phyloP scores from a whole-genome alignment of 2,329 filamentous ascomycete species.

The Sporothrix brunneoviolacea region DNA sequence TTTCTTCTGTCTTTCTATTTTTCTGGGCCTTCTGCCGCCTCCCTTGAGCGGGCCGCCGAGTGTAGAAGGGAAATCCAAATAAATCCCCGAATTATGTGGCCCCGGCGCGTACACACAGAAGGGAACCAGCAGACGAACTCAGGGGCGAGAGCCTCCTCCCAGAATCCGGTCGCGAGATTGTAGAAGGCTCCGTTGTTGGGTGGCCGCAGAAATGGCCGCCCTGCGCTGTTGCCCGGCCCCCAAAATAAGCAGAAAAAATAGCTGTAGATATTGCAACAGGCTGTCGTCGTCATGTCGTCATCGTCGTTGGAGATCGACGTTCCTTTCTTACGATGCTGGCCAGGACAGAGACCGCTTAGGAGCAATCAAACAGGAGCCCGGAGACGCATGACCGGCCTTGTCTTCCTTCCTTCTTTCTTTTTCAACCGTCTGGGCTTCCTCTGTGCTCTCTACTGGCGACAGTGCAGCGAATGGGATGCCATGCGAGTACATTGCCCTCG shows the following conservation, averaged over 20 bases:
- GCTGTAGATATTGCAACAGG: not conserved
- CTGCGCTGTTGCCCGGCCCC: not conserved
- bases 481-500: not conserved
- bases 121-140: not conserved
- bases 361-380: no score
- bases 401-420: no score
- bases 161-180: conserved; percentile 3
- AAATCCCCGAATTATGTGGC: not conserved
- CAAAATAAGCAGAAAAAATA: not conserved
- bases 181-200: not conserved
- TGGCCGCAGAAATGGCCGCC: conserved; percentile 8
- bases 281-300: not conserved
- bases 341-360: no score
- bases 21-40: not conserved
- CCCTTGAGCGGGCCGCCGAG: not conserved
- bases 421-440: no score
- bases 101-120: not conserved
- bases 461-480: conserved; percentile 1
- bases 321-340: no score
- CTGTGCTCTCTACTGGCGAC: conserved; percentile 9
- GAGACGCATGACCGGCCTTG: no score
- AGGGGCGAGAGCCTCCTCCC: not conserved
- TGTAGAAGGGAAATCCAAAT: no score
- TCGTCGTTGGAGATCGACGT: not conserved
- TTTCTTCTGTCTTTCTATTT: not conserved